Evolutionary conservation across 2,329 filamentous ascomycete species (phyloP).

Genomic region (Stemphylium vesicarium): DNA sequence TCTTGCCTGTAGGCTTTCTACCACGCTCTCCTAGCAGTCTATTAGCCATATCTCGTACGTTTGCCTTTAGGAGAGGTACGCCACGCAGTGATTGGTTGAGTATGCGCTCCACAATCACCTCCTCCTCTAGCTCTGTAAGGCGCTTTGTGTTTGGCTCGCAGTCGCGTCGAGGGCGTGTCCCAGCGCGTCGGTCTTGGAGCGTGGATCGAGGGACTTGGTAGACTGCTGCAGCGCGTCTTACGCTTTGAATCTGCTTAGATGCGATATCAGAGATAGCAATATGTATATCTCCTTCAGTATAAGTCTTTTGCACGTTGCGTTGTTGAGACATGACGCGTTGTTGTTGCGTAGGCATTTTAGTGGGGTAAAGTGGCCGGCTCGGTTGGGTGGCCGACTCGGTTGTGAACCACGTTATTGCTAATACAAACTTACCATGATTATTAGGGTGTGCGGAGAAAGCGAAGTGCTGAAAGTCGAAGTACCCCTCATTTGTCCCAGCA

Average conservation of each 20-base stretch:
- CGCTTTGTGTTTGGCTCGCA: slow-evolving; percentile 20
- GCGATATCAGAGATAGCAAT: slow-evolving; percentile 9
- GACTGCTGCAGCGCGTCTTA: background rate
- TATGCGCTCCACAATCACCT: slow-evolving; percentile 16
- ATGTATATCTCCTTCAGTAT: slow-evolving; percentile 9
- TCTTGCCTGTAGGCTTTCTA: no score
- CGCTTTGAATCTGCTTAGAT: background rate
- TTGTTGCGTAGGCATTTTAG: background rate
- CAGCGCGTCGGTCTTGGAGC: background rate
- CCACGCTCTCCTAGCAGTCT: no score
- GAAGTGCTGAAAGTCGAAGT: no score
- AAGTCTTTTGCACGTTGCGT: background rate
- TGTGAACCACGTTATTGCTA: slow-evolving; percentile 11
- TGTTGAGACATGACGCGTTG: slow-evolving; percentile 9
- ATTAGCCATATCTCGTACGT: no score
- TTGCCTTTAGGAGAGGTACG: no score
- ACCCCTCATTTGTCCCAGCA: no score
- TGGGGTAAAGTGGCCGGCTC: background rate
- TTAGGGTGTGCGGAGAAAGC: no score
- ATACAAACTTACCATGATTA: no score
- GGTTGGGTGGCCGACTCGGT: background rate
- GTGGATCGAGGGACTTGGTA: slow-evolving; percentile 6
- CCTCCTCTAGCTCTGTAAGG: slow-evolving; percentile 23
- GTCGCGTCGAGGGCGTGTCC: slow-evolving; percentile 13
- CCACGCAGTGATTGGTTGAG: no score